Base-by-base conservation (phyloP, 495 filamentous ascomycete genomes). In the Staphylotrichum tortipilum region DNA sequence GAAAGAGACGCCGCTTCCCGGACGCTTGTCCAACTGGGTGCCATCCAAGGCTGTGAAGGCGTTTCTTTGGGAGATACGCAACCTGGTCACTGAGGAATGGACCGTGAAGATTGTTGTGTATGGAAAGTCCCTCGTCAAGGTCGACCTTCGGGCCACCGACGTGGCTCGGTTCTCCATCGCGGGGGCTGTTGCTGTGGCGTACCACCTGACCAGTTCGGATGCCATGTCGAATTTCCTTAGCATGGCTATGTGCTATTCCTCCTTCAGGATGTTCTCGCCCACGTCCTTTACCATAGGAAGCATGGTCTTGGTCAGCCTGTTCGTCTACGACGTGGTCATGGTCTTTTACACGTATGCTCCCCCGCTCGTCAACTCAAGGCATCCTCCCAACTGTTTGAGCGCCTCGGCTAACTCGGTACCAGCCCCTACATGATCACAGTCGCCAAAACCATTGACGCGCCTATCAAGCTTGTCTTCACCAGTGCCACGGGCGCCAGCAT, bases 261-360 rank as follows among this genome's bases (percentile, higher is more conserved):
- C 86, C 15, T 70, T 98, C 33, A 78, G 88, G 47, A 67, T 95
- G 51, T 79, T 98, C 71, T 95, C 91, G 2, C 94, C 92, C 0
- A 92, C 89, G 0, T 94, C 86, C 0, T 95, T 95, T 60, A 70
- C 73, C 49, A 95, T 87, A 0, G 92, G 89, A 3, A 83, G 82
- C 1, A 65, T 88, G 22, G 82, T 98, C 26, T 72, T 97, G 0
- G 70, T 65, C 3, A 85, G 83, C 0, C 72, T 98, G 14, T 97
- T 97, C 64, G 75, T 91, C 57, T 98, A 98, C 58, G 92, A 98
- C 57, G 91, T 98, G 44, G 85, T 89, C 61, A 94, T 97, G 69
- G 92, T 98, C 45, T 98, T 96, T 62, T 98, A 86, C 65, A 98
- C 92, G 72, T 80, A 63, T 60, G 75, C 68, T 9, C 31, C 19